Percentiles rank a stretch among this genome's conserved stretches.
Evolutionary conservation across 257 asterid genomes (phyloP).

Genomic region (Buddleja alternifolia): DNA sequence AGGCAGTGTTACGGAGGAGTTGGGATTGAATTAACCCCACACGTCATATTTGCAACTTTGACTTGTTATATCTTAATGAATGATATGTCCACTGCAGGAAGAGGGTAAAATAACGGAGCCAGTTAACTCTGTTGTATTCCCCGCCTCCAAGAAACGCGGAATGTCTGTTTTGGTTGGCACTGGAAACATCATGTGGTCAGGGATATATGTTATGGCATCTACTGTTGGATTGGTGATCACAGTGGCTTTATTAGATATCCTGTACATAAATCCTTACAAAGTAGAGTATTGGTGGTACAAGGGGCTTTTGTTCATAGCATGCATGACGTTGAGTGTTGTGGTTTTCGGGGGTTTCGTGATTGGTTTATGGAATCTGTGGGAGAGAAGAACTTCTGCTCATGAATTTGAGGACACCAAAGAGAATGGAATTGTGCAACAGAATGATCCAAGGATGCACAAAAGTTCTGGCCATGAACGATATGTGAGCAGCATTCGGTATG

Average conservation of each 20-base stretch:
- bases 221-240: constrained; percentile 63
- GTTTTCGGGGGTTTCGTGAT: constrained; percentile 73
- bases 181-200: constrained; percentile 81
- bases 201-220: constrained; percentile 57
- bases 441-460: constrained; percentile 25
- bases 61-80: not conserved
- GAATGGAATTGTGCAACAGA: constrained; percentile 21
- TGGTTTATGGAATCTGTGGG: constrained; percentile 79
- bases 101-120: constrained; percentile 56
- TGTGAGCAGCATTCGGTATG: constrained; percentile 44
- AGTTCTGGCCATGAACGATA: constrained; percentile 38
- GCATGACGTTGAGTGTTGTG: constrained; percentile 58
- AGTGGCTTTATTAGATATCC: constrained; percentile 43
- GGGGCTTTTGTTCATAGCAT: constrained; percentile 62
- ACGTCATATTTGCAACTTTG: not conserved
- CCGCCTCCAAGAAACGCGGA: constrained; percentile 43
- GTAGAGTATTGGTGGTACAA: constrained; percentile 64
- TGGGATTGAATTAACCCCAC: too few relatives aligned
- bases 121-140: constrained; percentile 32
- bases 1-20: too few relatives aligned
- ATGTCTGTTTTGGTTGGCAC: constrained; percentile 87
- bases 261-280: constrained; percentile 60
- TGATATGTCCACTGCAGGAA: constrained; percentile 51
- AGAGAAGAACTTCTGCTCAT: constrained; percentile 36
- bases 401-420: constrained; percentile 20